Percentiles rank a stretch among this genome's conserved stretches.
Evolutionary conservation across 169 alveolate species (phyloP).

Genomic region (Eimeria necatrix): DNA sequence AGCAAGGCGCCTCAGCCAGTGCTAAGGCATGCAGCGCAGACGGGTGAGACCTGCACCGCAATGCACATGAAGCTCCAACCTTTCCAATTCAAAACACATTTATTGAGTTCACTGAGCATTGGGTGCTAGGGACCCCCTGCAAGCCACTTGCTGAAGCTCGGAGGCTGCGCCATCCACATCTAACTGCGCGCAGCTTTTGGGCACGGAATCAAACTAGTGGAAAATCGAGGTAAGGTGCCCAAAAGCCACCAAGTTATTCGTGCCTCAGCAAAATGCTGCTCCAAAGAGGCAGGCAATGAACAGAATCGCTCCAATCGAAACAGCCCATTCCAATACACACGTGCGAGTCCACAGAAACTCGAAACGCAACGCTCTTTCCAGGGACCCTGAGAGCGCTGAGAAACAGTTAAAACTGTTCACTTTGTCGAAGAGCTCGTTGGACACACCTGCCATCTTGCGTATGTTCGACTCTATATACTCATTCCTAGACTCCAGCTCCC

Average conservation of each 20-base stretch:
- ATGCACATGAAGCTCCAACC: too few species aligned
- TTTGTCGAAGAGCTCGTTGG: neutral
- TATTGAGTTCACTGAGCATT: too few species aligned
- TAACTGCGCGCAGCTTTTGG: too few species aligned
- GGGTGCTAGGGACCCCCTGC: too few species aligned
- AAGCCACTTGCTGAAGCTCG: too few species aligned
- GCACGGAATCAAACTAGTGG: too few species aligned
- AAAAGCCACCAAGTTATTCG: neutral
- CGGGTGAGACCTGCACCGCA: too few species aligned
- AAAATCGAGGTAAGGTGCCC: too few species aligned
- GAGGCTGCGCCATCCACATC: too few species aligned
- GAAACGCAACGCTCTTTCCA: slow-evolving; percentile 3
- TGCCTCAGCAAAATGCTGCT: slow-evolving; percentile 2
- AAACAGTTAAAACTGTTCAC: neutral
- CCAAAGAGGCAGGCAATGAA: neutral
- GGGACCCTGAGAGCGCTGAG: slow-evolving; percentile 21
- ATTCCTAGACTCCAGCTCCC: slow-evolving; percentile 49
- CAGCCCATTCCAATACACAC: neutral
- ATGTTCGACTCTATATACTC: neutral
- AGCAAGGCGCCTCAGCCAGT: too few species aligned
- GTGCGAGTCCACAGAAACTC: slow-evolving; percentile 50
- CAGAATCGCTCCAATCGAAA: slow-evolving; percentile 14
- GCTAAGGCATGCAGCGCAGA: too few species aligned
- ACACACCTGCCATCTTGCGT: slow-evolving; percentile 20
- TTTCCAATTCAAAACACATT: too few species aligned